Base-by-base conservation (phyloP, 2,329 filamentous ascomycete genomes). In the Hymenoscyphus infarciens region DNA sequence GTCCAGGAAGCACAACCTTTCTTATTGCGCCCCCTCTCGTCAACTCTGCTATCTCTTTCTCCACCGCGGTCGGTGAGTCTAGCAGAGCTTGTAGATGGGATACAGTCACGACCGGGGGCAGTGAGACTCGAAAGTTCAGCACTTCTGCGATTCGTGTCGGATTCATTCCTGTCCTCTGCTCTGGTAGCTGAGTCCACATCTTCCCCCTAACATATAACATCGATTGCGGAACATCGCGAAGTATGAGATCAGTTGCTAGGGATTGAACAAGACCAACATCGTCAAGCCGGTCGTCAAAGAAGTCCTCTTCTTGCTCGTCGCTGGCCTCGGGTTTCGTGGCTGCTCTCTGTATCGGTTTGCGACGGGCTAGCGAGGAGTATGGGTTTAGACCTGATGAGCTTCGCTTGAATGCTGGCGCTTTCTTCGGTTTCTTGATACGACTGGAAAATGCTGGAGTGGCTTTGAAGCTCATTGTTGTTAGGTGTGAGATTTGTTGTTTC, bases 21-120 rank as follows among this genome's bases (percentile, higher is more conserved):
- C 87, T 78, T 55, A 91, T 64, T 4, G 81, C 76, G 0, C 88
- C 87, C 11, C 77, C 78, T 13, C 79, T 77, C 19, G 83, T 74
- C 39, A 91, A 78, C 68, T 86, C 81, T 3, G 83, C 86, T 22
- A 89, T 80, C 72, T 90, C 88, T 55, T 89, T 79, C 74, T 92
- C 89, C 1, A 85, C 85, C 1, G 77, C 79, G 0, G 88, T 90
- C 1, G 88, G 84, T 2, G 83, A 86, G 10, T 75, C 76, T 54
- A 89, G 79, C 1, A 91, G 75, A 1, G 87, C 83, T 65, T 88
- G 83, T 6, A 92, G 73, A 72, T 92, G 89, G 1, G 86, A 82
- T 22, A 86, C 74, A 0, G 86, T 88, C 5, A 89, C 84, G 25
- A 91, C 78, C 0, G 85, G 85, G 10, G 90, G 87, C 45, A 90